Conservation (phyloP, 208 protist genomes). For the Angomonas deanei region DNA sequence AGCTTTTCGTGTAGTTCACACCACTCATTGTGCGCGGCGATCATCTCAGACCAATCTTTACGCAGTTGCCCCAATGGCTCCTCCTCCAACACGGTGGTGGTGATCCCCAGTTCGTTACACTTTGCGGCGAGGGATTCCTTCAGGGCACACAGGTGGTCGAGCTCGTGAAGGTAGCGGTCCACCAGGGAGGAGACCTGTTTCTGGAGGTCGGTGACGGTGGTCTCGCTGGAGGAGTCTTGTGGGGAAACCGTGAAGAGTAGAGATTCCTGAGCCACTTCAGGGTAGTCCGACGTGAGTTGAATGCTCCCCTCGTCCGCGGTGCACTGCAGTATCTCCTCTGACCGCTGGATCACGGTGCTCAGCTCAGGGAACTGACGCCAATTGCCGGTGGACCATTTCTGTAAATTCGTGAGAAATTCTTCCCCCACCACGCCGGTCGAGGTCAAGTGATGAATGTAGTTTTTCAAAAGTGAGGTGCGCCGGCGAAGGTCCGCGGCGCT, state of each 20-base stretch:
- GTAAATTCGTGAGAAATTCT: conserved; percentile 13
- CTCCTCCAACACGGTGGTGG: not conserved
- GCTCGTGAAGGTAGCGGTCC: not conserved
- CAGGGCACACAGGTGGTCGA: not conserved
- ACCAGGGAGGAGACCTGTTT: not conserved
- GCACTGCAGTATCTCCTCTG: conserved; percentile 3
- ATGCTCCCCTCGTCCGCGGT: not conserved
- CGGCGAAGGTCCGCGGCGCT: conserved; percentile 24
- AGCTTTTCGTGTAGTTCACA: not conserved
- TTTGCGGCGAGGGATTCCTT: not conserved
- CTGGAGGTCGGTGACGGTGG: not conserved
- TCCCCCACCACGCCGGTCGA: conserved; percentile 5
- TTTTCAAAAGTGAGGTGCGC: not conserved
- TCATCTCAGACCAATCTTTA: not conserved
- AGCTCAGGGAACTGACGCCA: conserved; percentile 41
- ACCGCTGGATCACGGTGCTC: conserved; percentile 8
- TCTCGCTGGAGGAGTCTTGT: not conserved
- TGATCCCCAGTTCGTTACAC: not conserved
- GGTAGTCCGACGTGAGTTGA: not conserved
- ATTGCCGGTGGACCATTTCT: conserved; percentile 21
- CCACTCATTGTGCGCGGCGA: not conserved
- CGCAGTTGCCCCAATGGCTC: not conserved
- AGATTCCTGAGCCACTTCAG: not conserved
- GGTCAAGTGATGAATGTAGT: not conserved
- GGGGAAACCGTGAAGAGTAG: not conserved